Percentiles rank a stretch among this genome's conserved stretches.
phyloP scores from a whole-genome alignment of 1,284 basidiomycete genomes.

The Ganoderma leucocontextum region DNA sequence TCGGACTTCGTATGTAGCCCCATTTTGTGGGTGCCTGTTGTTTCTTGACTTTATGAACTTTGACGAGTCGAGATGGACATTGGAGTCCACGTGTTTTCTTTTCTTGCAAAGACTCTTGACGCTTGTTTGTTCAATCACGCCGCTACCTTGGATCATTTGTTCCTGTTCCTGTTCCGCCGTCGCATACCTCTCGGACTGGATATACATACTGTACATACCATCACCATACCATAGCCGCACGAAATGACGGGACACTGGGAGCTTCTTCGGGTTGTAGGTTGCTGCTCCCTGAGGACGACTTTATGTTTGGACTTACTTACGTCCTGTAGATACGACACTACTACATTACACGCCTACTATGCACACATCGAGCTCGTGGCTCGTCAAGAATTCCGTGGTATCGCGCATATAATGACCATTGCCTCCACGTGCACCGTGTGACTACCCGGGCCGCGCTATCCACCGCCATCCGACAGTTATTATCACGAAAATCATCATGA shows the following conservation, averaged over 20 bases:
- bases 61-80: slow-evolving; percentile 5
- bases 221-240: neutral
- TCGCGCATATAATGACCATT: neutral
- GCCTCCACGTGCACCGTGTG: neutral
- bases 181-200: slow-evolving; percentile 1
- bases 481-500: neutral
- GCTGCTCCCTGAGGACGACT: neutral
- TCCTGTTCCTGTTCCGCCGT: neutral
- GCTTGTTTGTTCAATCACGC: neutral
- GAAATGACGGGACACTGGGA: neutral
- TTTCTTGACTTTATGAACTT: slow-evolving; percentile 6
- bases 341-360: neutral
- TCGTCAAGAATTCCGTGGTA: neutral
- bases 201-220: neutral
- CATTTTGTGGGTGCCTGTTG: neutral
- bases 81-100: neutral
- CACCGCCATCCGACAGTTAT: neutral
- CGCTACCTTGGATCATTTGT: neutral
- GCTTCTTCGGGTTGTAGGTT: neutral
- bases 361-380: neutral
- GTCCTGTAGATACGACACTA: slow-evolving; percentile 3
- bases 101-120: neutral
- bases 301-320: neutral
- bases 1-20: neutral
- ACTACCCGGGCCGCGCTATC: neutral